Evolutionary conservation across 78 protist genomes (phyloP).

Genomic region (Capsaspora owczarzaki): DNA sequence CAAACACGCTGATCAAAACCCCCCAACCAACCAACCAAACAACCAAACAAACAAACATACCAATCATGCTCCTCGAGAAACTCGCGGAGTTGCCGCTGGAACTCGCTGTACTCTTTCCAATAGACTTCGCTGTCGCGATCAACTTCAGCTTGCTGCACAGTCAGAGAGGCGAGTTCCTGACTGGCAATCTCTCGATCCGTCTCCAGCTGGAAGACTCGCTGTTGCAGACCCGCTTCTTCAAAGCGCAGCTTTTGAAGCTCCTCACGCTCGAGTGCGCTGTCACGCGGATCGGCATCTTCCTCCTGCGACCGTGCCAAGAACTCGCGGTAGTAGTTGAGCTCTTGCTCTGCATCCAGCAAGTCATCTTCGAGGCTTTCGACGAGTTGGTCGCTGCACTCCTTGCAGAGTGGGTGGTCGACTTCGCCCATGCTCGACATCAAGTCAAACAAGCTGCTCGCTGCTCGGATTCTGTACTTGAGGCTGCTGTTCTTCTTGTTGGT

Average conservation of each 20-base stretch:
- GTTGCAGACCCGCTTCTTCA: constrained; percentile 15
- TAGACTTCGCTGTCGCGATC: constrained; percentile 4
- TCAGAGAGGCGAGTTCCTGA: not conserved
- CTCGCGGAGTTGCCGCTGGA: constrained; percentile 24
- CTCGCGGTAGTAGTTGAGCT: not conserved
- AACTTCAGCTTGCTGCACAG: not conserved
- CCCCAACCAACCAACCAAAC: too few relatives aligned
- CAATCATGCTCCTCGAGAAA: constrained; percentile 29
- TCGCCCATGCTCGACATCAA: constrained; percentile 1
- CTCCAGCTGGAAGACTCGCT: not conserved
- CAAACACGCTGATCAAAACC: not conserved
- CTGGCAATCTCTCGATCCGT: not conserved
- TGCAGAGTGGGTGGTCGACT: constrained; percentile 28
- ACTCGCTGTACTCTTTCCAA: constrained; percentile 29
- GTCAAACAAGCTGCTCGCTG: constrained; percentile 12
- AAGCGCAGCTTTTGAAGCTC: not conserved
- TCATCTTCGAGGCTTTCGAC: not conserved
- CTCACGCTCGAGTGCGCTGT: not conserved
- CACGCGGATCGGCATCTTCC: not conserved
- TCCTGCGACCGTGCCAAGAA: not conserved
- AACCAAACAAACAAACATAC: too few relatives aligned
- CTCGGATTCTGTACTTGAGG: constrained; percentile 7
- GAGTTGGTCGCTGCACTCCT: constrained; percentile 15
- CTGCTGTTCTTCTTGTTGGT: not conserved
- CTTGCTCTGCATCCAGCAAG: not conserved